Evolutionary conservation across 106 monocot species (phyloP), one percentile per base, ranked within the genome.

Genomic region (Dendrobium chrysotoxum): DNA sequence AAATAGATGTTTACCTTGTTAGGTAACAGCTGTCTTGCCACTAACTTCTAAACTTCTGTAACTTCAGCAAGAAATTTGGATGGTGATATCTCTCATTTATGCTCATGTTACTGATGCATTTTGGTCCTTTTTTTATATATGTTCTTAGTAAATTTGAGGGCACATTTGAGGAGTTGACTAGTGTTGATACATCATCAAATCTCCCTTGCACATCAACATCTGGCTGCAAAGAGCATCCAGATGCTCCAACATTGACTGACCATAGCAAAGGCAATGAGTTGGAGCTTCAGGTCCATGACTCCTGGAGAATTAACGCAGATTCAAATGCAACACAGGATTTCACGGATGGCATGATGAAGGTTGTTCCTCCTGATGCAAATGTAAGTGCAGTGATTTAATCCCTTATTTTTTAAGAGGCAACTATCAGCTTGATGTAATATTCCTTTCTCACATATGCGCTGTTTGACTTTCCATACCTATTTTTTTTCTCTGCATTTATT

Each of bases 1-100:
- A 90, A 23, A 97, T 94, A 76, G 94, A 97, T 91, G 89, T 94
- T 75, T 94, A 97, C 82, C 90, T 97, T 70, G 90, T 97, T 18
- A 97, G 96, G 96, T 97, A 91, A 82, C 47, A 76, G 20, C 16
- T 46, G 47, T 13, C 76, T 76, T 46, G 1, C 7, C 21, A 50
- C 12, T 28, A 46, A 46, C 3, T 28, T 75, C 8, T n/a, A 28
- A 25, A 76, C 23, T 13, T 74, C 61, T 23, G n/a, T 74, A 41
- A 74, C 40, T 74, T 74, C 31, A 9, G 8, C n/a, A 70, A 70
- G 70, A 70, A 70, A 15, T 35, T 70, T 70, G 70, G 70, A 15
- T 70, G 31, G 28, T 31, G 31, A 28, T 70, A 74, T 74, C 41
- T 74, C 42, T 40, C 18, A 74, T 40, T 74, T 74, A 23, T 74